phyloP scores from a whole-genome alignment of 768 basidiomycete species.

The Tricholomella constricta region DNA sequence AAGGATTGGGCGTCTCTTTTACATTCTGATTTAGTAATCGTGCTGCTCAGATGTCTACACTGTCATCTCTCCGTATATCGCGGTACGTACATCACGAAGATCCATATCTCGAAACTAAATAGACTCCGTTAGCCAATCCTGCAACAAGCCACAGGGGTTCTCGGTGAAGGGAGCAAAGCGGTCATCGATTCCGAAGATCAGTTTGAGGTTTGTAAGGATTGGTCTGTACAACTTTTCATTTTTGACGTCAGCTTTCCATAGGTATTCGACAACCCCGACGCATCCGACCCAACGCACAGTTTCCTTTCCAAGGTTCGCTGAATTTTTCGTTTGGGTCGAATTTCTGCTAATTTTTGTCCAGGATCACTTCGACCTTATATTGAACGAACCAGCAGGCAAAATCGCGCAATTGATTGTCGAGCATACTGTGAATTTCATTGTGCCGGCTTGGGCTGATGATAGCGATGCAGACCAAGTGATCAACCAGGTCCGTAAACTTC shows the following conservation, averaged over 20 bases:
- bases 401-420: slow-evolving; percentile 69
- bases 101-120: neutral
- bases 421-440: slow-evolving; percentile 60
- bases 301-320: slow-evolving; percentile 61
- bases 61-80: slow-evolving; percentile 65
- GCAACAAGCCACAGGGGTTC: slow-evolving; percentile 53
- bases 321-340: neutral
- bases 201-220: slow-evolving; percentile 45
- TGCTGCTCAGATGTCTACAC: slow-evolving; percentile 58
- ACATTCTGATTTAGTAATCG: slow-evolving; percentile 4
- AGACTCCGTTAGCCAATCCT: slow-evolving; percentile 53
- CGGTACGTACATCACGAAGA: slow-evolving; percentile 36
- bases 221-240: neutral
- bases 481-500: slow-evolving; percentile 35
- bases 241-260: slow-evolving; percentile 17
- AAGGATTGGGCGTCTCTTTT: slow-evolving; percentile 15
- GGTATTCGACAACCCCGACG: slow-evolving; percentile 68
- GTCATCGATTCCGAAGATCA: slow-evolving; percentile 73
- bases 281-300: slow-evolving; percentile 70
- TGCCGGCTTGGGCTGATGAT: slow-evolving; percentile 55
- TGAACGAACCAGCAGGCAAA: slow-evolving; percentile 77
- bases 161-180: slow-evolving; percentile 64
- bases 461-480: slow-evolving; percentile 47
- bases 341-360: slow-evolving; percentile 21
- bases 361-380: slow-evolving; percentile 72